Evolutionary conservation across 2,329 filamentous ascomycete species (phyloP), one percentile per base, ranked within the genome.

Genomic region (Penicillium sp.): DNA sequence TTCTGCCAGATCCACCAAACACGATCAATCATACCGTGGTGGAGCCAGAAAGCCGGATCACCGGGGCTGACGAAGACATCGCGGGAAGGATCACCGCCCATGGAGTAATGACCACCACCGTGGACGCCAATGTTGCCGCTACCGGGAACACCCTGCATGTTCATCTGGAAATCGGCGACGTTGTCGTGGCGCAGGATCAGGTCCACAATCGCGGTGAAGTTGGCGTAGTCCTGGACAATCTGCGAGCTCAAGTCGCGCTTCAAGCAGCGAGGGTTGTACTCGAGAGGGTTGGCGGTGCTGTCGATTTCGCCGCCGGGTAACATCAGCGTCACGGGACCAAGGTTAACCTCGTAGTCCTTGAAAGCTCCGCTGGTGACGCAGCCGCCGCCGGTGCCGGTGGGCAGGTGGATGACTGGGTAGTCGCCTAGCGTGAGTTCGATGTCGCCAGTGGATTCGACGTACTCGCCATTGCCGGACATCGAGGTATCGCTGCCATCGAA

Each of bases 1-100:
- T 76, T 78, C 64, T 81, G 78, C 79, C 79, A 81, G 13, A 76
- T 78, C 76, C 76, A 79, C 67, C 72, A 81, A 2, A 72, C 62
- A 2, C 78, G 70, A 58, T 81, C 79, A 26, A 81, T 76, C 67
- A 75, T 74, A 2, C 70, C 71, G 54, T 81, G 78, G 57, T 80
- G 78, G 26, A 78, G 68, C 63, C 72, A 81, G 66, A 81, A 81
- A 29, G 65, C 69, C 3, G 76, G 77, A 36, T 81, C 78, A 7
- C 68, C 72, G 1, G 79, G 78, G 9, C 74, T 78, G 1, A 74
- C 71, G 51, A 74, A 78, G 19, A 79, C 63, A 64, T 81, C 78
- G 18, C 74, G 73, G 2, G 73, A 76, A 0, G 73, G 71, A 53
- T 79, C 77, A 14, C 77, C 78, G 6, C 74, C 76, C 56, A 77